Evolutionary conservation across 345 rosid species (phyloP), one percentile per base, ranked within the genome.

Genomic region (Camelina sativa): DNA sequence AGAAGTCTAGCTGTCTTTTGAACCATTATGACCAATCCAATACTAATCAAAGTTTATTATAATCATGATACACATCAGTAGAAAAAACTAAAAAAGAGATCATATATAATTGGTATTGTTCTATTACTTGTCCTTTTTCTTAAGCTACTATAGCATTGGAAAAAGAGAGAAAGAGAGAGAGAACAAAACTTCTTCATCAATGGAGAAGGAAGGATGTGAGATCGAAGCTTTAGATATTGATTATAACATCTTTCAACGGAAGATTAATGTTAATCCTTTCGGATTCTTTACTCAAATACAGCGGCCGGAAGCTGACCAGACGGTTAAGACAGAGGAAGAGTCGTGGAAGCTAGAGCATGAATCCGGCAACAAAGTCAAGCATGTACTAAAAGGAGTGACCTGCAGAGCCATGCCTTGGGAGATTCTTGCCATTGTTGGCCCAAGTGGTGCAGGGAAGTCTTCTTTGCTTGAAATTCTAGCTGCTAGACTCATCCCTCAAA

Each of bases 381-480:
- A 84, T 40, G 91, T 95, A 32, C 84, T 95, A 5, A 89, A 85
- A 67, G 85, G 82, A 22, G 94, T 95, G n/a, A 84, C 59, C 43
- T 92, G 93, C 85, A 84, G 81, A 47, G 99, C 99, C 9, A 95
- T 82, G 65, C 97, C 98, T 0, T 88, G 98, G 98, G 97, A 92
- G 80, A 84, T 95, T 77, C 88, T 92, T 0, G 98, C 98, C 48
- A 88, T 95, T 56, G 94, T 89, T 20, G 99, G 99, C 25, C 99
- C 99, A 15, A 92, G 97, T 50, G 99, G 99, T 11, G 97, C 98
- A 11, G 98, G 98, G 38, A 96, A 92, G 75, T 89, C 99, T 22
- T 85, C 98, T 34, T 69, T 96, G 30, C 96, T 96, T 15, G 96
- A 86, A 68, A 86, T 92, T 79, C 85, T 96, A 2, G 89, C 98